These are phyloP conservation scores for Cynanchum wilfordii DNA, from an alignment of 257 asterid genomes.

Conservation along the genomic window DNA sequence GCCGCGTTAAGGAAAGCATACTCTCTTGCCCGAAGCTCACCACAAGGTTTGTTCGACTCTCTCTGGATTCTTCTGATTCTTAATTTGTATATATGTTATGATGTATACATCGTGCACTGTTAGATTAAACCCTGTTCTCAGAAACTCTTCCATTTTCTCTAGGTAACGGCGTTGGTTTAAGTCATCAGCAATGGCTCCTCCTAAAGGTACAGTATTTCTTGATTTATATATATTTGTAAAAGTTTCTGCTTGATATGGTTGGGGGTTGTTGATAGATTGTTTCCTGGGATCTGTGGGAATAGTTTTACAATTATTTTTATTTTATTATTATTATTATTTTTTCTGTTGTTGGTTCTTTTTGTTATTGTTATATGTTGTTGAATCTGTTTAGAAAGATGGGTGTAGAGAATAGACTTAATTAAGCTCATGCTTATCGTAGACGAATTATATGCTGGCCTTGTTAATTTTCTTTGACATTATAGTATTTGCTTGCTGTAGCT, in stretches of 20 bases:
- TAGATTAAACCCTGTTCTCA: not conserved
- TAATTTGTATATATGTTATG: not conserved
- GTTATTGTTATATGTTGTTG: not conserved
- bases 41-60: not conserved
- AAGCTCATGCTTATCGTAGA: not conserved
- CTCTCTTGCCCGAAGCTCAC: not conserved
- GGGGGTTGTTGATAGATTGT: not conserved
- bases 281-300: not conserved
- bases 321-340: no score
- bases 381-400: not conserved
- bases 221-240: not conserved
- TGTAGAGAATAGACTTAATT: not conserved
- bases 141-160: not conserved
- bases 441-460: not conserved
- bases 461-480: not conserved
- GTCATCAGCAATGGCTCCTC: slow-evolving; percentile 25
- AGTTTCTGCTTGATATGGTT: not conserved
- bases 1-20: not conserved
- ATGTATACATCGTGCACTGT: not conserved
- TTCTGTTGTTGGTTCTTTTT: not conserved
- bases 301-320: no score
- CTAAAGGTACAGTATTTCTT: slow-evolving; percentile 17
- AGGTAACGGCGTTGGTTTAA: slow-evolving; percentile 11
- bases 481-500: not conserved
- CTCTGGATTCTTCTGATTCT: not conserved